These are phyloP conservation scores for Coemansia erecta DNA, from an alignment of 192 early-diverging fungal species.

Conservation along the genomic window DNA sequence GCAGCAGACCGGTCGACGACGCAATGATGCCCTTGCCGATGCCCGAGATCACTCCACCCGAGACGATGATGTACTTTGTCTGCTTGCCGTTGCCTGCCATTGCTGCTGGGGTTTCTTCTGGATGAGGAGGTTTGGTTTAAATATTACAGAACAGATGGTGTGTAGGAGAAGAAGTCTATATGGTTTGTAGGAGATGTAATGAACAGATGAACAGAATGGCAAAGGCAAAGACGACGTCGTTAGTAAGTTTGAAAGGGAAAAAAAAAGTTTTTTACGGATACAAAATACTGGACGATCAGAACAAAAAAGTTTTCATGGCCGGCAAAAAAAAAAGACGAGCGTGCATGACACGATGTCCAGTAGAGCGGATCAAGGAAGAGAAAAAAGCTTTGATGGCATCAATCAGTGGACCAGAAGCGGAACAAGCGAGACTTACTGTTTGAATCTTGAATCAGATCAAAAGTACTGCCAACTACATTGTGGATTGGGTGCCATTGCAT, in stretches of 20 bases:
- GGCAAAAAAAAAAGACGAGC: background rate
- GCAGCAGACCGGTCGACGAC: constrained; percentile 91
- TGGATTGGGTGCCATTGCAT: no score
- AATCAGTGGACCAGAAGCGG: no score
- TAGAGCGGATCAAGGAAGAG: no score
- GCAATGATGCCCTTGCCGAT: constrained; percentile 99
- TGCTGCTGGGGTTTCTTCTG: background rate
- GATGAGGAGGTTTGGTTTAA: background rate
- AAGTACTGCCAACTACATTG: no score
- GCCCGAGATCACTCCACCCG: constrained; percentile 98
- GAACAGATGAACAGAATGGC: background rate
- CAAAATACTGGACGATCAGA: background rate
- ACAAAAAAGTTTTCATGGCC: background rate
- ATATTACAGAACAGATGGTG: constrained; percentile 2
- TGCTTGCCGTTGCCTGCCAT: constrained; percentile 39
- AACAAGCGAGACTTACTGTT: no score
- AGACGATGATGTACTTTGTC: constrained; percentile 96
- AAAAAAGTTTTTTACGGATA: constrained; percentile 1
- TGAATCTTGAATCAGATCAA: no score
- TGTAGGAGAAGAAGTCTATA: constrained; percentile 1
- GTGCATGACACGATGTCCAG: background rate
- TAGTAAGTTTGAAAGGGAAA: constrained; percentile 9
- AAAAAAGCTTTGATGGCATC: no score
- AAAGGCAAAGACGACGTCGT: background rate
- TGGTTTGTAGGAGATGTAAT: background rate